phyloP scores from a whole-genome alignment of 169 alveolate species.

The Plasmodium berghei region DNA sequence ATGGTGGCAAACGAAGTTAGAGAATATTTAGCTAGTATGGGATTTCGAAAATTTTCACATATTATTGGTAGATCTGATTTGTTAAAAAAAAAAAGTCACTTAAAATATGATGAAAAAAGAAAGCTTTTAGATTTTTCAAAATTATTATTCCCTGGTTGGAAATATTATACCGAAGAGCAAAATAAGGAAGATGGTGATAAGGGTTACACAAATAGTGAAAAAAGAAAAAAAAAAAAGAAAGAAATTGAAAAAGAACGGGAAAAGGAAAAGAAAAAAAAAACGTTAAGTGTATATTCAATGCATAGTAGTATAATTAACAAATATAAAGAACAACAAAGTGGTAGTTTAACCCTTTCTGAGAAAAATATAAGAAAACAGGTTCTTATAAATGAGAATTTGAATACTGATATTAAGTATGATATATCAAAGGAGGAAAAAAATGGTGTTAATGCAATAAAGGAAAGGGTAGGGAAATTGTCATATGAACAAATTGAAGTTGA shows the following conservation, averaged over 20 bases:
- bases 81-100: conserved; percentile 63
- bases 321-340: too few relatives aligned
- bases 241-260: neutral
- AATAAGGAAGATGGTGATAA: conserved; percentile 26
- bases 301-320: neutral
- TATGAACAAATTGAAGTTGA: conserved; percentile 18
- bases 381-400: conserved; percentile 39
- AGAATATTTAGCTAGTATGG: conserved; percentile 82
- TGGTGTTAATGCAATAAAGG: conserved; percentile 6
- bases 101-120: conserved; percentile 73
- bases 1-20: conserved; percentile 85
- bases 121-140: conserved; percentile 70
- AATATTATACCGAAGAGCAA: conserved; percentile 75
- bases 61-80: conserved; percentile 77
- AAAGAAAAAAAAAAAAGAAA: conserved; percentile 8
- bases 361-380: conserved; percentile 45
- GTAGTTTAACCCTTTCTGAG: neutral
- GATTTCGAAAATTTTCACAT: conserved; percentile 78
- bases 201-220: neutral
- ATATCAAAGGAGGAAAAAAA: conserved; percentile 11
- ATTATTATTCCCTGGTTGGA: conserved; percentile 76
- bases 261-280: conserved; percentile 4
- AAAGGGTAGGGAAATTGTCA: conserved; percentile 3
- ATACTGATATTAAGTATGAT: conserved; percentile 26
- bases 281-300: conserved; percentile 10